phyloP scores from a whole-genome alignment of 2,329 filamentous ascomycete species.

The Capronia americana region DNA sequence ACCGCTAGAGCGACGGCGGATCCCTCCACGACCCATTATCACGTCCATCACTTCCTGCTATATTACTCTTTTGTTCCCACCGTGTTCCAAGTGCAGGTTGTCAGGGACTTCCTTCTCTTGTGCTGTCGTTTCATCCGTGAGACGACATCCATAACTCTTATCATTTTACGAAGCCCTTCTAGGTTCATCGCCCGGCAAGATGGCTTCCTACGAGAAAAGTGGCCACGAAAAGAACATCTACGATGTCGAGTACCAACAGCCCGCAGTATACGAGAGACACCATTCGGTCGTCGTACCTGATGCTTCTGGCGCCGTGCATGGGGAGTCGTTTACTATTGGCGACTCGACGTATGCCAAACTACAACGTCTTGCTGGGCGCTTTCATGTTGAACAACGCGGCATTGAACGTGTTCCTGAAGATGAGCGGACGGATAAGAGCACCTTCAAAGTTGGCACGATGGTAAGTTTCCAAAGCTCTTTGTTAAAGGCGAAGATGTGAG shows the following conservation, averaged over 20 bases:
- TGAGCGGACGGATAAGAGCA: slow-evolving; percentile 69
- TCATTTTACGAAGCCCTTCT: neutral
- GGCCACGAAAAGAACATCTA: slow-evolving; percentile 23
- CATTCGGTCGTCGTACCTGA: slow-evolving; percentile 40
- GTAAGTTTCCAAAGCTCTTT: slow-evolving; percentile 54
- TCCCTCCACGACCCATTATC: neutral
- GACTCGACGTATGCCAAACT: slow-evolving; percentile 63
- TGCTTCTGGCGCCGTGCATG: slow-evolving; percentile 59
- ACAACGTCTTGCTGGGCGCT: slow-evolving; percentile 68
- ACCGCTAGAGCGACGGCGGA: slow-evolving; percentile 9
- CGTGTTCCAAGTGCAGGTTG: neutral
- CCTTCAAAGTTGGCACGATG: slow-evolving; percentile 74
- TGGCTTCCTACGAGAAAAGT: slow-evolving; percentile 29
- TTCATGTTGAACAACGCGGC: slow-evolving; percentile 74
- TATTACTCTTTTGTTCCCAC: slow-evolving; percentile 12
- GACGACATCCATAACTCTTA: neutral
- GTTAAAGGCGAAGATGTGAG: neutral
- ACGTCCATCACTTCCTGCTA: neutral
- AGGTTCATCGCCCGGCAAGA: slow-evolving; percentile 4
- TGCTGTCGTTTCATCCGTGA: neutral
- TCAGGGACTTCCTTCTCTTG: neutral
- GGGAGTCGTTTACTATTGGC: slow-evolving; percentile 65
- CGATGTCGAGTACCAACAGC: slow-evolving; percentile 33
- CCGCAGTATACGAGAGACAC: slow-evolving; percentile 31
- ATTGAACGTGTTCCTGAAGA: slow-evolving; percentile 76